Evolutionary conservation across 2,329 filamentous ascomycete genomes (phyloP).

Genomic region (Tolypocladium tundrense): DNA sequence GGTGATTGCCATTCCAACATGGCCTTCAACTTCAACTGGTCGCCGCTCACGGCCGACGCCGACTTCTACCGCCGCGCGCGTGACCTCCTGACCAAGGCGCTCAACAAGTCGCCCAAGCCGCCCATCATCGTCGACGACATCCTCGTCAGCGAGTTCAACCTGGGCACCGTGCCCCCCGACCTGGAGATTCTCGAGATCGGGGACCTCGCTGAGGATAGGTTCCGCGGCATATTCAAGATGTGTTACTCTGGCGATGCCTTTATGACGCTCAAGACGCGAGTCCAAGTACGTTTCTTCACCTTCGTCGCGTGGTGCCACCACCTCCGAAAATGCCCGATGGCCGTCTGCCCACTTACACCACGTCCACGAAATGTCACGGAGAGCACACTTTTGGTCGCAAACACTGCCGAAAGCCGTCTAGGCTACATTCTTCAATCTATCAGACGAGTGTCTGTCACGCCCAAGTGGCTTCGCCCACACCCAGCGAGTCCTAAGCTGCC

Average conservation of each 20-base stretch:
- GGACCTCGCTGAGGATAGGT: conserved; percentile 91
- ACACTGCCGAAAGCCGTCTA: too few species aligned
- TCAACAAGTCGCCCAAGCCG: conserved; percentile 97
- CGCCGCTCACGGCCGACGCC: conserved; percentile 91
- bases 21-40: conserved; percentile 99
- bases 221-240: conserved; percentile 99
- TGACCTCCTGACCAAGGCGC: conserved; percentile 84
- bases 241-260: conserved; percentile 93
- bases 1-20: conserved; percentile 50
- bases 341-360: conserved; percentile 1
- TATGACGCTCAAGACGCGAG: conserved; percentile 86
- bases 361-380: not conserved
- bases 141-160: conserved; percentile 92
- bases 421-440: not conserved
- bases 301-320: conserved; percentile 4
- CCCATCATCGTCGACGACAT: conserved; percentile 99
- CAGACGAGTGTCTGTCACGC: not conserved
- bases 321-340: conserved; percentile 10
- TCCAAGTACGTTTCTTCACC: conserved; percentile 55
- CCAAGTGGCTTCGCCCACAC: not conserved
- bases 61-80: conserved; percentile 82
- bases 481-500: not conserved
- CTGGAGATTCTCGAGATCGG: conserved; percentile 97
- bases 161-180: conserved; percentile 88
- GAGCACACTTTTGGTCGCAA: not conserved